A percentile compares a stretch with the other conserved stretches of the same genome.
These are phyloP conservation scores for Golubevia sp. DNA, from an alignment of 1,284 basidiomycete species.

Conservation along the genomic window DNA sequence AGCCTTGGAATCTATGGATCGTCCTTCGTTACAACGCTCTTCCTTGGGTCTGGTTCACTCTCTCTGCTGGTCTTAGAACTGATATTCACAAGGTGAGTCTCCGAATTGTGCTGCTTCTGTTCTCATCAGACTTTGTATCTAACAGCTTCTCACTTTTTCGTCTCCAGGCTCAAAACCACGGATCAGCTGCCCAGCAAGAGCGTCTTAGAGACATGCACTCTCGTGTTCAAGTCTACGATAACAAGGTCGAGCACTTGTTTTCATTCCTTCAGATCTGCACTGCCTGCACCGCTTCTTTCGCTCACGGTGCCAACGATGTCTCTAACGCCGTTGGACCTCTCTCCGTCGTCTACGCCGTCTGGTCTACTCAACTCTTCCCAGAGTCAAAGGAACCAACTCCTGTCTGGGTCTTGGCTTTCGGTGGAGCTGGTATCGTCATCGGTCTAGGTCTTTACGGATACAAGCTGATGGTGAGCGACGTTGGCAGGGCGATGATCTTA, in stretches of 20 bases:
- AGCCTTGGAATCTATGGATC: conserved; percentile 30
- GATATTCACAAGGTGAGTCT: conserved; percentile 30
- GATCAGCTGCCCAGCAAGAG: background rate
- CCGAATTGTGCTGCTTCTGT: too few relatives aligned
- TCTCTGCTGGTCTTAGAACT: conserved; percentile 20
- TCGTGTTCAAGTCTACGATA: conserved; percentile 16
- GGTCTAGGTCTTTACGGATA: conserved; percentile 30
- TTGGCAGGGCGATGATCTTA: too few relatives aligned
- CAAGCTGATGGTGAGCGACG: conserved; percentile 26
- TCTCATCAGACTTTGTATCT: too few relatives aligned
- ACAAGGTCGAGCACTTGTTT: conserved; percentile 30
- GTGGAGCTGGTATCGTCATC: conserved; percentile 21
- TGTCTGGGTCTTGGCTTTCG: conserved; percentile 29
- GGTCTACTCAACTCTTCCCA: conserved; percentile 16
- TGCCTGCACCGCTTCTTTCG: conserved; percentile 28
- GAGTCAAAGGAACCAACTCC: conserved; percentile 12
- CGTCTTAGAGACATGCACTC: conserved; percentile 2
- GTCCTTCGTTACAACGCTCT: conserved; percentile 24
- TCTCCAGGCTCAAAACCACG: conserved; percentile 11
- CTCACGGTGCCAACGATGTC: conserved; percentile 37
- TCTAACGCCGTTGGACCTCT: conserved; percentile 29
- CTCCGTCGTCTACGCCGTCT: conserved; percentile 25
- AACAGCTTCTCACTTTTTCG: too few relatives aligned
- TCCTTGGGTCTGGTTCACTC: conserved; percentile 17
- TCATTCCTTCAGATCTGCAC: conserved; percentile 35